These are phyloP conservation scores for Aureobasidium subglaciale DNA, from an alignment of 2,329 filamentous ascomycete species.

Conservation along the genomic window DNA sequence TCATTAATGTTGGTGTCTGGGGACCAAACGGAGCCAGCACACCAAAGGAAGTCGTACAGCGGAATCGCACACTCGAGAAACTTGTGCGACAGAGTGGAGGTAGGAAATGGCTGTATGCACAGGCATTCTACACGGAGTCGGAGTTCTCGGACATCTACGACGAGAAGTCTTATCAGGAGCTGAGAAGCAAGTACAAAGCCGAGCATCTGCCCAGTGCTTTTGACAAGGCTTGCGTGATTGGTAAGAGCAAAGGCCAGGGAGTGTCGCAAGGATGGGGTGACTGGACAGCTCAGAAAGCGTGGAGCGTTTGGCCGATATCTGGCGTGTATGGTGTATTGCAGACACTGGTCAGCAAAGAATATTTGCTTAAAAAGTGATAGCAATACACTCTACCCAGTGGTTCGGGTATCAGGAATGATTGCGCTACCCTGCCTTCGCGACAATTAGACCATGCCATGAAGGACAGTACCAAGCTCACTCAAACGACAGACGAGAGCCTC, in stretches of 20 bases:
- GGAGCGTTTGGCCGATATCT: neutral
- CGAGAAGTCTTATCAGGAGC: conserved; percentile 48
- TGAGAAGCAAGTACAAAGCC: conserved; percentile 45
- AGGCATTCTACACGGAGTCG: conserved; percentile 59
- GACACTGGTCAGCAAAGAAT: conserved; percentile 9
- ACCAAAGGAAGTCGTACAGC: conserved; percentile 42
- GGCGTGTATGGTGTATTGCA: conserved; percentile 4
- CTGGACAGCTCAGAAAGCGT: neutral
- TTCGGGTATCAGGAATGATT: too few relatives aligned
- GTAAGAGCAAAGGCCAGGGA: neutral
- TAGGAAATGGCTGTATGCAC: conserved; percentile 64
- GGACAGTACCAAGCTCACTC: neutral
- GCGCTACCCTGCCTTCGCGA: too few relatives aligned
- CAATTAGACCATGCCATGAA: too few relatives aligned
- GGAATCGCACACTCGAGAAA: conserved; percentile 55
- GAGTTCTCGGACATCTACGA: conserved; percentile 65
- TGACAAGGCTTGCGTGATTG: neutral
- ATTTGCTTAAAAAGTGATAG: conserved; percentile 5
- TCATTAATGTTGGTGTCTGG: conserved; percentile 59
- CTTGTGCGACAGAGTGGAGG: conserved; percentile 53
- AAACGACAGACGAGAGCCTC: neutral
- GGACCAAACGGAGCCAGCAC: conserved; percentile 29
- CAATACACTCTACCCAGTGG: too few relatives aligned
- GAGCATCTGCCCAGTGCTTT: conserved; percentile 1
- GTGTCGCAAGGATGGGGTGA: neutral